Conservation (phyloP, 805 yeast species). For the Candida qinlingensis region DNA sequence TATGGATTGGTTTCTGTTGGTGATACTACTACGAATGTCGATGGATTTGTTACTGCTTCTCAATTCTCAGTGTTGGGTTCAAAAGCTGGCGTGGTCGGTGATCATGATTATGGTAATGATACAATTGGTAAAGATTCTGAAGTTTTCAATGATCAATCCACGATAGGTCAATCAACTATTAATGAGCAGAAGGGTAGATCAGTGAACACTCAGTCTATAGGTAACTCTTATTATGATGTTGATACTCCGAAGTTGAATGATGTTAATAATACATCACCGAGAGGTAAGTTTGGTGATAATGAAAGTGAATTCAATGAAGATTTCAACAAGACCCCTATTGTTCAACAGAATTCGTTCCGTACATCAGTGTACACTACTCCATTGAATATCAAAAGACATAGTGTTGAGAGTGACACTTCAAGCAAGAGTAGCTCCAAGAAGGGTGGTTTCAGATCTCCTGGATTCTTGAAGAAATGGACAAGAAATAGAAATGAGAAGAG, state of each 20-base stretch:
- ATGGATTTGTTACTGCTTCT: constrained; percentile 35
- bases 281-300: background rate
- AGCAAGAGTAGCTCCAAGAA: constrained; percentile 1
- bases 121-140: background rate
- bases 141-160: background rate
- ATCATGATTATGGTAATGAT: background rate
- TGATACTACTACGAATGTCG: constrained; percentile 21
- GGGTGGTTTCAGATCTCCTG: constrained; percentile 15
- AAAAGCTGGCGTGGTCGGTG: background rate
- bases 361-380: constrained; percentile 6
- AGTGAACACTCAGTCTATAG: background rate
- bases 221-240: background rate
- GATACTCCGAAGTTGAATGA: background rate
- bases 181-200: background rate
- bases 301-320: background rate
- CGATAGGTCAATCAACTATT: background rate
- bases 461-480: constrained; percentile 21
- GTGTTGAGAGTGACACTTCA: constrained; percentile 2
- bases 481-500: constrained; percentile 15
- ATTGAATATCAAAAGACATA: constrained; percentile 1
- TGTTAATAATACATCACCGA: background rate
- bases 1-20: constrained; percentile 14
- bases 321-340: constrained; percentile 3
- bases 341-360: constrained; percentile 1
- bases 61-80: constrained; percentile 27